phyloP scores from a whole-genome alignment of 768 basidiomycete genomes.

The Suillus brevipes region DNA sequence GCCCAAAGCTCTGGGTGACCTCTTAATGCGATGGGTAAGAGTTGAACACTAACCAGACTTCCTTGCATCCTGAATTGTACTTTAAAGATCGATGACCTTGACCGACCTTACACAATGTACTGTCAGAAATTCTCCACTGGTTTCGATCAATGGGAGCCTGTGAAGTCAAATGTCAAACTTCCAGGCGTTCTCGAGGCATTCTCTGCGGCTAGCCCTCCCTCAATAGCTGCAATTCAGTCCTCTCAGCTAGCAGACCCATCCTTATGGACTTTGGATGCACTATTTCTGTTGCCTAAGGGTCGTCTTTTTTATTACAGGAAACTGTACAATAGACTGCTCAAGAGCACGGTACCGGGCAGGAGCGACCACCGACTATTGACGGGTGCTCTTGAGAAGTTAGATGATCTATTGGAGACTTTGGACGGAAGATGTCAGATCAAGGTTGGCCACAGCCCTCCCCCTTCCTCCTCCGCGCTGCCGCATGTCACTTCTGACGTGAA shows the following conservation, averaged over 20 bases:
- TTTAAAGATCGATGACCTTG: slow-evolving; percentile 85
- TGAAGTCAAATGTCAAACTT: slow-evolving; percentile 74
- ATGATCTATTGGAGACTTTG: slow-evolving; percentile 64
- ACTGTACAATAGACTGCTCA: slow-evolving; percentile 81
- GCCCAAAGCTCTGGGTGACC: slow-evolving; percentile 90
- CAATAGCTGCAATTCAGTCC: slow-evolving; percentile 39
- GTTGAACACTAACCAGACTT: slow-evolving; percentile 8
- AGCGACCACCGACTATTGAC: slow-evolving; percentile 84
- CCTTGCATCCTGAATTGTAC: slow-evolving; percentile 8
- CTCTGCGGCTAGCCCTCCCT: slow-evolving; percentile 63
- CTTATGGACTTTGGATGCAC: slow-evolving; percentile 80
- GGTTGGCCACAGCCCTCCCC: slow-evolving; percentile 14
- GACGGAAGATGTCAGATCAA: slow-evolving; percentile 54
- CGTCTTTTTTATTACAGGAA: slow-evolving; percentile 92
- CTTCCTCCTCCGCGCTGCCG: background rate
- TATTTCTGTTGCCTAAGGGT: slow-evolving; percentile 84
- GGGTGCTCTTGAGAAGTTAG: slow-evolving; percentile 79
- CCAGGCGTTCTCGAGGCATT: slow-evolving; percentile 66
- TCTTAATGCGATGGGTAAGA: slow-evolving; percentile 96
- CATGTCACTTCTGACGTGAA: background rate
- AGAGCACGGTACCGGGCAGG: slow-evolving; percentile 81
- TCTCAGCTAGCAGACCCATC: slow-evolving; percentile 37
- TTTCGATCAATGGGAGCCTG: slow-evolving; percentile 83
- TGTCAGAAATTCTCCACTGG: slow-evolving; percentile 67
- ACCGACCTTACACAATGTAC: slow-evolving; percentile 83